Evolutionary conservation across 257 asterid genomes (phyloP).

Genomic region (Craterostigma plantagineum): DNA sequence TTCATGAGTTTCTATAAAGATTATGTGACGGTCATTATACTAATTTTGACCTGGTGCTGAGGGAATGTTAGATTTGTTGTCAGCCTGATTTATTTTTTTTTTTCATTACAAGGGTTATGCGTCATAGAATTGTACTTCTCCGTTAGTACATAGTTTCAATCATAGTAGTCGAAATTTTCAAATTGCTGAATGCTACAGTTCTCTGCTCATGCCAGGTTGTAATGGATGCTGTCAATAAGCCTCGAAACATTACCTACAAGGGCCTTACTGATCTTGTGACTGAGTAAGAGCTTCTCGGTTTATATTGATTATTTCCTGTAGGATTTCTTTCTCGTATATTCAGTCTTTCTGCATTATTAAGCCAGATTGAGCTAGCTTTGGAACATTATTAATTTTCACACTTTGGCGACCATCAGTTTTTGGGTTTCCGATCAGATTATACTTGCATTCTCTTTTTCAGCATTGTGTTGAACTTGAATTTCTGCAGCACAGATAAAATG

Average conservation of each 20-base stretch:
- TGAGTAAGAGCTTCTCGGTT: slow-evolving; percentile 36
- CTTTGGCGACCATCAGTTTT: not conserved
- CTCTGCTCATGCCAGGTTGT: slow-evolving; percentile 36
- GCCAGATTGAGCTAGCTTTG: too few species aligned
- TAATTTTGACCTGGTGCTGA: too few species aligned
- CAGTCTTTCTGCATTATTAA: too few species aligned
- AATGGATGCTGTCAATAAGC: slow-evolving; percentile 92
- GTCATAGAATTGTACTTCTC: too few species aligned
- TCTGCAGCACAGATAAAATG: slow-evolving; percentile 89
- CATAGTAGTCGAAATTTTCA: too few species aligned
- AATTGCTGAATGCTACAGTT: not conserved
- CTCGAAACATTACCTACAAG: slow-evolving; percentile 67
- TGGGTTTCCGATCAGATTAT: not conserved
- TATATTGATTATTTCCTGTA: slow-evolving; percentile 4
- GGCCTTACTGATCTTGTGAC: slow-evolving; percentile 89
- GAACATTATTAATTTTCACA: not conserved
- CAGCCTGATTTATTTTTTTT: too few species aligned
- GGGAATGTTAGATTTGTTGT: too few species aligned
- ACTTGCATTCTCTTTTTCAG: too few species aligned
- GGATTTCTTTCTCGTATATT: not conserved
- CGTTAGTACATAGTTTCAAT: too few species aligned
- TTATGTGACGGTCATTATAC: too few species aligned
- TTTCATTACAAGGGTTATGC: too few species aligned
- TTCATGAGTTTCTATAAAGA: too few species aligned
- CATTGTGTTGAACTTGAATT: slow-evolving; percentile 1